A percentile compares a stretch with the other conserved stretches of the same genome.
phyloP scores from a whole-genome alignment of 768 basidiomycete species.

The Tulasnella sp. region DNA sequence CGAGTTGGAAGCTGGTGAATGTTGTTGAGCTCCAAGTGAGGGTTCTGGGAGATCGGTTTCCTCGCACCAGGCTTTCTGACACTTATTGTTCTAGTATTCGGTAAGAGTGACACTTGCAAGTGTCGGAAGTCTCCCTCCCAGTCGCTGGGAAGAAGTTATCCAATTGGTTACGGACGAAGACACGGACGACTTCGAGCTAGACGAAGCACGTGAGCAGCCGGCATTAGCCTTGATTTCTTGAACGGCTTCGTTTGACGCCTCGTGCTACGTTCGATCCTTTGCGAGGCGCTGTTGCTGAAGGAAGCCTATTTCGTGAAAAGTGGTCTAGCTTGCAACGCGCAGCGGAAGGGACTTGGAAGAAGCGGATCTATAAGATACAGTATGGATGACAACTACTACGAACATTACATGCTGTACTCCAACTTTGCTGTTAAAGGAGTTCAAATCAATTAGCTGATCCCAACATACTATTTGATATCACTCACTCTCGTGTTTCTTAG shows the following conservation, averaged over 20 bases:
- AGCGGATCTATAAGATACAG: constrained; percentile 10
- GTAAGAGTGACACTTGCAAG: background rate
- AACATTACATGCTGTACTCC: constrained; percentile 39
- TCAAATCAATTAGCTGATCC: background rate
- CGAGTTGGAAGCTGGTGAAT: constrained; percentile 12
- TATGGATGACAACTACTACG: background rate
- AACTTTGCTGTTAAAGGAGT: constrained; percentile 38
- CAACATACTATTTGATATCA: constrained; percentile 30
- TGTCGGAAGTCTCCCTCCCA: background rate
- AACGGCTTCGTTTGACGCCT: background rate
- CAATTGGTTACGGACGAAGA: constrained; percentile 29
- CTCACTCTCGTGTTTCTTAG: constrained; percentile 97
- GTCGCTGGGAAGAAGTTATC: constrained; percentile 20
- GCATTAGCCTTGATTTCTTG: constrained; percentile 13
- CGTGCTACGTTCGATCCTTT: background rate
- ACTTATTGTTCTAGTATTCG: background rate
- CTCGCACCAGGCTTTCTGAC: background rate
- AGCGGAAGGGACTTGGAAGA: background rate
- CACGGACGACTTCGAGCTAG: constrained; percentile 7
- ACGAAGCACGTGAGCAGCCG: constrained; percentile 21
- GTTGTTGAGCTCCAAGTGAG: constrained; percentile 25
- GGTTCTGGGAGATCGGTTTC: background rate
- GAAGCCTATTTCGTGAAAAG: too few species aligned
- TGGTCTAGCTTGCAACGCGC: too few species aligned
- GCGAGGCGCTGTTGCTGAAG: too few species aligned